Percentiles rank a stretch among this genome's conserved stretches.
Conservation (phyloP, 306 rosid species). For the Fragaria nilgerrensis region DNA sequence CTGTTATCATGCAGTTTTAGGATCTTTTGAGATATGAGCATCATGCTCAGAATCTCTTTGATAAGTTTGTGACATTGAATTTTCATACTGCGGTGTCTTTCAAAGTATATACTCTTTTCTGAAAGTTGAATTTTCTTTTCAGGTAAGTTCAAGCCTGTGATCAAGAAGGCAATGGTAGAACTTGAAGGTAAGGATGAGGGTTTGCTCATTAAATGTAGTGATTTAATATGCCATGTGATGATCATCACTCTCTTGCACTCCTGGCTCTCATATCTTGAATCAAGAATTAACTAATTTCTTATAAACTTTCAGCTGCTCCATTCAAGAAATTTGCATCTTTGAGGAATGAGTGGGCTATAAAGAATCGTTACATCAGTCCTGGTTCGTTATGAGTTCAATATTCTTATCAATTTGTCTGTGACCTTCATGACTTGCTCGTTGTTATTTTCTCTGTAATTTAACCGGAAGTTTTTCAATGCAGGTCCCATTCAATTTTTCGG, state of each 20-base stretch:
- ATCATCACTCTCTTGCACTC: not conserved
- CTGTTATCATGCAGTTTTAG: not conserved
- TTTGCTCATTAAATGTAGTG: not conserved
- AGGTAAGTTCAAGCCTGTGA: slow-evolving; percentile 99
- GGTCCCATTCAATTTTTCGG: slow-evolving; percentile 94
- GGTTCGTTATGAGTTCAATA: slow-evolving; percentile 39
- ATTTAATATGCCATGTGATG: slow-evolving; percentile 1
- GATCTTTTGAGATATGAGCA: not conserved
- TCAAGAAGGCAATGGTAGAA: slow-evolving; percentile 99
- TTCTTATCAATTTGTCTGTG: not conserved
- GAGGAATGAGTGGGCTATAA: slow-evolving; percentile 85
- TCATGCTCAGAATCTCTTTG: not conserved
- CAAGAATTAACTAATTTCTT: slow-evolving; percentile 12
- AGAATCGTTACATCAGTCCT: slow-evolving; percentile 87
- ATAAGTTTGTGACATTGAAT: not conserved
- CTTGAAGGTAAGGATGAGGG: slow-evolving; percentile 69
- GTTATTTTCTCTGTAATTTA: not conserved
- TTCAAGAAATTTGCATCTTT: slow-evolving; percentile 87
- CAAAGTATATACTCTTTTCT: not conserved
- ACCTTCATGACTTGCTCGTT: not conserved
- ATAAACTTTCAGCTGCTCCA: slow-evolving; percentile 74
- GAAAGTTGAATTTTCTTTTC: slow-evolving; percentile 33
- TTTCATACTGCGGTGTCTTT: too few relatives aligned
- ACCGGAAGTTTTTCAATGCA: slow-evolving; percentile 29
- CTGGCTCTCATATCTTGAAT: slow-evolving; percentile 10